Evolutionary conservation across 2,329 filamentous ascomycete genomes (phyloP).

Genomic region (Exophiala sp.): DNA sequence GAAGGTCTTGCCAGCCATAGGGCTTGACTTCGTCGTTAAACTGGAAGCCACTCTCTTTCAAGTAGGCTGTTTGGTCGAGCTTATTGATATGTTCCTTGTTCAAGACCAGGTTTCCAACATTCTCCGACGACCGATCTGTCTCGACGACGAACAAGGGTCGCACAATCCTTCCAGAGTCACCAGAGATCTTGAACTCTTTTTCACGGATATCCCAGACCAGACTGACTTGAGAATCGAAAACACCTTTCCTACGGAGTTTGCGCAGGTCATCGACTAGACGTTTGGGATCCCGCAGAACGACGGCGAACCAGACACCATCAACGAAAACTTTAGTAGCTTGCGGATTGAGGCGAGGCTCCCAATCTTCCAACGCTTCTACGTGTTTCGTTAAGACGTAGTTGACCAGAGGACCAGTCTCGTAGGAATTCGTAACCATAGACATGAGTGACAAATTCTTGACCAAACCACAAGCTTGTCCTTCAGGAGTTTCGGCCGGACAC

Average conservation of each 20-base stretch:
- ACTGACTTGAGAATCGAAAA: conserved; percentile 88
- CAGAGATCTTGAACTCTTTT: conserved; percentile 97
- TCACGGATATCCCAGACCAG: conserved; percentile 95
- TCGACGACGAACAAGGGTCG: conserved; percentile 91
- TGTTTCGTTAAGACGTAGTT: conserved; percentile 94
- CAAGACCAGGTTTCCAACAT: conserved; percentile 73
- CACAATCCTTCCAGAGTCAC: conserved; percentile 92
- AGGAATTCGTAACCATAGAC: conserved; percentile 97
- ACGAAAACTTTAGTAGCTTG: conserved; percentile 97
- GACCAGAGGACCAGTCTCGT: conserved; percentile 81
- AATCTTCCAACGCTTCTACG: conserved; percentile 96
- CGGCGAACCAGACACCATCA: conserved; percentile 96
- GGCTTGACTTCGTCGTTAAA: conserved; percentile 49
- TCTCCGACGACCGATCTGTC: conserved; percentile 70
- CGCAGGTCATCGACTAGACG: conserved; percentile 77
- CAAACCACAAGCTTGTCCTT: conserved; percentile 95
- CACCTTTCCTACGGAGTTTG: conserved; percentile 72
- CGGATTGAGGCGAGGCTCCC: conserved; percentile 77
- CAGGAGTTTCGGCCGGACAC: conserved; percentile 93
- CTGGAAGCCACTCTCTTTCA: conserved; percentile 53
- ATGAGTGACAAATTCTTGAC: conserved; percentile 98
- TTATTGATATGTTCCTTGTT: conserved; percentile 78
- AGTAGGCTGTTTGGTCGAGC: conserved; percentile 55
- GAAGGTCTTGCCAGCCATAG: conserved; percentile 85
- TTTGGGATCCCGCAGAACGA: conserved; percentile 76